phyloP scores from a whole-genome alignment of 192 early-diverging fungal genomes.

The Geranomyces michiganensis region DNA sequence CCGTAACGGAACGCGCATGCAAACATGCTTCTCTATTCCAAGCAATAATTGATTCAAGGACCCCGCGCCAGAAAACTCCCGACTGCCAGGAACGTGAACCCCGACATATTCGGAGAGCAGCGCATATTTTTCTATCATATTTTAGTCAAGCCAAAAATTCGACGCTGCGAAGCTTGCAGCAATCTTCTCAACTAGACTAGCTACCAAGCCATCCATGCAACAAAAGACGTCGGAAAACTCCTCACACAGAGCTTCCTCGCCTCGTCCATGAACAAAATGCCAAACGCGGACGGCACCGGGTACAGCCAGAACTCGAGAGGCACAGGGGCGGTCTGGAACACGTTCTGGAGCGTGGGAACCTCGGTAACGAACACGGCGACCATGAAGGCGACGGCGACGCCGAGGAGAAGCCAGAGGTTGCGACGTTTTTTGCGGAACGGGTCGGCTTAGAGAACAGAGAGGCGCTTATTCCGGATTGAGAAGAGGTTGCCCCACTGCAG shows the following conservation, averaged over 20 bases:
- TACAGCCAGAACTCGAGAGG: constrained; percentile 69
- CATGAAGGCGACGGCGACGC: constrained; percentile 50
- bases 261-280: constrained; percentile 67
- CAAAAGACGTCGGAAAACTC: constrained; percentile 48
- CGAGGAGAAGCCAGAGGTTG: constrained; percentile 61
- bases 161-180: no score
- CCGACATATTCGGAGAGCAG: no score
- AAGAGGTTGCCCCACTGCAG: constrained; percentile 66
- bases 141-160: no score
- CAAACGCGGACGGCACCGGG: constrained; percentile 57
- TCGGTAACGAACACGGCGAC: constrained; percentile 46
- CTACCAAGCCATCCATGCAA: constrained; percentile 42
- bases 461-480: constrained; percentile 55
- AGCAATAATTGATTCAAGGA: no score
- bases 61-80: no score
- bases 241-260: constrained; percentile 62
- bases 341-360: constrained; percentile 57
- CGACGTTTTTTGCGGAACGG: constrained; percentile 60
- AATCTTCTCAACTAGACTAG: no score
- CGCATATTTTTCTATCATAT: no score
- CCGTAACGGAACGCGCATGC: no score
- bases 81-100: no score
- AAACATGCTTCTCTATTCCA: no score
- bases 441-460: constrained; percentile 63
- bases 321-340: constrained; percentile 60